phyloP scores from a whole-genome alignment of 2,329 filamentous ascomycete species.

The Talaromyces sp. region DNA sequence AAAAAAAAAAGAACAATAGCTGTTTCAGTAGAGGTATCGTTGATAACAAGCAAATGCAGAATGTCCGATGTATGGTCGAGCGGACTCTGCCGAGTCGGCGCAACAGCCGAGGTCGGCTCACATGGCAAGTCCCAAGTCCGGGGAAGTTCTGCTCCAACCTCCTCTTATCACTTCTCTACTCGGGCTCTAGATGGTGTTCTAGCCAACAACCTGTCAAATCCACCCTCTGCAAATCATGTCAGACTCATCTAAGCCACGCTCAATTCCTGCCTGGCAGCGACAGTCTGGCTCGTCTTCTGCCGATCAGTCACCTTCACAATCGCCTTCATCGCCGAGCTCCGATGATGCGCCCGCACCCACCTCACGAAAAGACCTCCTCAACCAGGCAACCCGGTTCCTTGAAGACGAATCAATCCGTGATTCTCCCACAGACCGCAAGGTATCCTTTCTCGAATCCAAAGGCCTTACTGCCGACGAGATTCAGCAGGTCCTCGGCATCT shows the following conservation, averaged over 20 bases:
- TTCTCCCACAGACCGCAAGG: constrained; percentile 71
- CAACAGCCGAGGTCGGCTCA: constrained; percentile 32
- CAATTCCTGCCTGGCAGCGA: constrained; percentile 47
- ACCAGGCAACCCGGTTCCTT: constrained; percentile 76
- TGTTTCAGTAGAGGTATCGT: no score
- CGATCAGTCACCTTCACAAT: constrained; percentile 34
- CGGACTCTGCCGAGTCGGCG: constrained; percentile 14
- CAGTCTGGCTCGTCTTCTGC: constrained; percentile 17
- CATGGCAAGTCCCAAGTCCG: constrained; percentile 30
- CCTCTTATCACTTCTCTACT: constrained; percentile 5
- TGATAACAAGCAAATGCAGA: no score
- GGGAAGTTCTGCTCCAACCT: constrained; percentile 18
- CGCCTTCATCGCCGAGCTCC: constrained; percentile 30
- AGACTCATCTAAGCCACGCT: constrained; percentile 34
- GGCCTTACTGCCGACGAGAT: constrained; percentile 71
- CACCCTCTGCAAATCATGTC: constrained; percentile 30
- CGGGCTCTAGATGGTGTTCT: neutral
- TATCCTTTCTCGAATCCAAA: constrained; percentile 75
- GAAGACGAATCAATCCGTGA: constrained; percentile 72
- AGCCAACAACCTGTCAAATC: neutral
- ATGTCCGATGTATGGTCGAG: neutral
- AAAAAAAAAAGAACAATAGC: no score
- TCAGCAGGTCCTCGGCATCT: constrained; percentile 61
- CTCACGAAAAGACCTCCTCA: constrained; percentile 49
- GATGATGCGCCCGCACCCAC: constrained; percentile 26